These are phyloP conservation scores for Clarireedia monteithiana DNA, from an alignment of 2,329 filamentous ascomycete species.

Conservation along the genomic window DNA sequence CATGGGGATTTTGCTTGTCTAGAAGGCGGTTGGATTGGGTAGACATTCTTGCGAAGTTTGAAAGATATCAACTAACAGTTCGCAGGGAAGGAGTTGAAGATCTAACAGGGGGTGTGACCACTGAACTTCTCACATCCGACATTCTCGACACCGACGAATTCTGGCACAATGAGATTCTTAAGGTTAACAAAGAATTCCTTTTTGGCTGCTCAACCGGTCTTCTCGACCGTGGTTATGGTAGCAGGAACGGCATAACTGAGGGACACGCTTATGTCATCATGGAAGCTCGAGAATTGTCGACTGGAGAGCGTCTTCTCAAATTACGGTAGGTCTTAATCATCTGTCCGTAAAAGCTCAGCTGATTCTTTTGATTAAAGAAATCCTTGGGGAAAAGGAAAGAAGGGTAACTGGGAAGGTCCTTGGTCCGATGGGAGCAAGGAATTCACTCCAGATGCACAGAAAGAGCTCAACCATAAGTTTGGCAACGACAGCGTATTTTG, in stretches of 20 bases:
- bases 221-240: constrained; percentile 53
- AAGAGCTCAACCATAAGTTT: constrained; percentile 51
- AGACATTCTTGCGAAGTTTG: not conserved
- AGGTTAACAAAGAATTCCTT: constrained; percentile 73
- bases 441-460: constrained; percentile 50
- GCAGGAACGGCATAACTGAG: constrained; percentile 50
- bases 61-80: constrained; percentile 5
- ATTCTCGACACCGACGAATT: constrained; percentile 74
- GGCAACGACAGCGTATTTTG: constrained; percentile 57
- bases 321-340: constrained; percentile 30
- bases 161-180: constrained; percentile 73
- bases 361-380: constrained; percentile 31
- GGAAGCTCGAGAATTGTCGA: constrained; percentile 45
- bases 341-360: not conserved
- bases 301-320: constrained; percentile 47
- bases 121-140: constrained; percentile 61
- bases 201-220: constrained; percentile 64
- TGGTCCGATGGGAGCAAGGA: constrained; percentile 53
- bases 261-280: constrained; percentile 54
- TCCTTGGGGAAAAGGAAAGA: constrained; percentile 51
- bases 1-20: constrained; percentile 74
- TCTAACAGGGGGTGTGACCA: constrained; percentile 61
- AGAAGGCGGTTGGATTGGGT: constrained; percentile 55
- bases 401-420: constrained; percentile 51
- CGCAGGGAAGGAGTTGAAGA: constrained; percentile 45